Evolutionary conservation across 192 early-diverging fungal genomes (phyloP).

Genomic region (Backusella tuberculispora): DNA sequence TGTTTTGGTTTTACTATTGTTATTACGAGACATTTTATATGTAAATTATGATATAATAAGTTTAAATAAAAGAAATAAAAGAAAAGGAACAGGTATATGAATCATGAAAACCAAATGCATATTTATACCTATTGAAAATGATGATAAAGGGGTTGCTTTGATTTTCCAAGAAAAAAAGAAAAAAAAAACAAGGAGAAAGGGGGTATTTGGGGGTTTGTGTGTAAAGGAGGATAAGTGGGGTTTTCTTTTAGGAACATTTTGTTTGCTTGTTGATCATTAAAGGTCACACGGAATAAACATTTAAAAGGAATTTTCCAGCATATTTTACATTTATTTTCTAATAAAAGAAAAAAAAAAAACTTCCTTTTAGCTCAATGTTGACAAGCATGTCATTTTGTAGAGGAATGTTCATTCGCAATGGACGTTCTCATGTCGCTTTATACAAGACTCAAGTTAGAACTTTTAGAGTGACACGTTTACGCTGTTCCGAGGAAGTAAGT

Average conservation of each 20-base stretch:
- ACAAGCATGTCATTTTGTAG: neutral
- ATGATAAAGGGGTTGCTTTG: conserved; percentile 5
- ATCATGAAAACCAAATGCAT: neutral
- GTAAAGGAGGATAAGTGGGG: neutral
- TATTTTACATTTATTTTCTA: neutral
- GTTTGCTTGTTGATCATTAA: neutral
- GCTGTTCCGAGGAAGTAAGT: neutral
- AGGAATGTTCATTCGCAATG: neutral
- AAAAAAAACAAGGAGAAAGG: neutral
- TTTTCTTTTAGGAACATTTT: neutral
- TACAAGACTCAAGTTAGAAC: neutral
- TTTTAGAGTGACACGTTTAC: neutral
- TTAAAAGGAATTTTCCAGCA: neutral
- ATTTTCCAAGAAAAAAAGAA: conserved; percentile 15
- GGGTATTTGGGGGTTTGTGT: conserved; percentile 2
- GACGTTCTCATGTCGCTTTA: neutral
- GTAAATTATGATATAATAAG: neutral
- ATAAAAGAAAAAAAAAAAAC: neutral
- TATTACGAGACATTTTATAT: conserved; percentile 17
- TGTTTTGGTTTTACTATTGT: conserved; percentile 14
- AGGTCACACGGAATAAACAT: conserved; percentile 15
- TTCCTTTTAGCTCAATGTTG: neutral
- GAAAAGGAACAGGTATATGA: neutral
- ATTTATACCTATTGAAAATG: neutral
- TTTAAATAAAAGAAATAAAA: conserved; percentile 10